Base-by-base conservation (phyloP, 2,329 filamentous ascomycete genomes). In the Stagonosporopsis vannaccii region DNA sequence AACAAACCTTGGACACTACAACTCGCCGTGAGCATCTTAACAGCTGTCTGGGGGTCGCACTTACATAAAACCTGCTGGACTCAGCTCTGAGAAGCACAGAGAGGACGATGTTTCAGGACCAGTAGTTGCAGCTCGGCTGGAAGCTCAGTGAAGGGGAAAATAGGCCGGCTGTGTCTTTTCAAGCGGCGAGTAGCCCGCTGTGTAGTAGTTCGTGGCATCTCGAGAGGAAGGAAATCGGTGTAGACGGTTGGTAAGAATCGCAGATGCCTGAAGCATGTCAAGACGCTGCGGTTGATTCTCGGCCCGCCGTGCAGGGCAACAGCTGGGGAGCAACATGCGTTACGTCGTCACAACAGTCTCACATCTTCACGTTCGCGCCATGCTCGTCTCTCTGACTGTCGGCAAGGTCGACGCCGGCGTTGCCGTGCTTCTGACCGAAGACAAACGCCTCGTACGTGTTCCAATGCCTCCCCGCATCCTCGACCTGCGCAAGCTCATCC, bases 321-420 rank as follows among this genome's bases (percentile, higher is more conserved):
- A 50, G 50, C 52, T 45, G 41, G 45, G 26, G 39, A 58, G 54
- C 43, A 40, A 48, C 43, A 43, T 28, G 40, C 33, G 42, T 36
- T 44, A 58, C 42, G 42, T 46, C 47, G 44, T 46, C 55, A 40
- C 39, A 58, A 59, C 42, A 26, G 36, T 33, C 43, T 35, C 49
- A 36, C 44, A 35, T 17, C 1, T 25, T 23, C 43, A 33, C 13
- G 13, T 23, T 7, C 8, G 26, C 67, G 84, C 75, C 46, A 98
- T 99, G 95, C 85, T 98, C 73, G 91, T 99, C 79, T 98, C 95
- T 66, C 85, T 99, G 75, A 98, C 94, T 46, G 95, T 99, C 79
- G 95, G 95, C 83, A 99, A 99, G 82, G 95, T 99, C 79, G 95
- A 99, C 79, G 95, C 95, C 71, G 95, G 95, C 79, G 94, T 99